Evolutionary conservation across 1,284 basidiomycete genomes (phyloP), one percentile per base, ranked within the genome.

Genomic region (Cryptococcus sp.): DNA sequence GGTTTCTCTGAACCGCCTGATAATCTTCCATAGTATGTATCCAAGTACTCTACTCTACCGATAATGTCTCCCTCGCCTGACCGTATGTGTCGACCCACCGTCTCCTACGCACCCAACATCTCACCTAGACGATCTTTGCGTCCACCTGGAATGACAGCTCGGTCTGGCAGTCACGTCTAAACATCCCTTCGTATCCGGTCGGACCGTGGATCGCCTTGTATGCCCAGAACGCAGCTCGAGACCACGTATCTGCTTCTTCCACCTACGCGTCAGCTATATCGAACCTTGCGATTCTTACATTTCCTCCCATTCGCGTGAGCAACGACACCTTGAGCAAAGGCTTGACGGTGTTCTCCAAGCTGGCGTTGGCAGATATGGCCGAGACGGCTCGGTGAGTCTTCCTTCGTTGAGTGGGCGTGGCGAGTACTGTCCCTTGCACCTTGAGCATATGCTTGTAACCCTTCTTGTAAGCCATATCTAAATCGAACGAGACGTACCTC

Each of bases 91-190:
- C n/a, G n/a, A n/a, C n/a, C n/a, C n/a, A n/a, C n/a, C n/a, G n/a
- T n/a, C n/a, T n/a, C n/a, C n/a, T n/a, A n/a, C n/a, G n/a, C n/a
- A n/a, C n/a, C n/a, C n/a, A n/a, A n/a, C n/a, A n/a, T n/a, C n/a
- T n/a, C n/a, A n/a, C n/a, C n/a, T n/a, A n/a, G n/a, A n/a, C n/a
- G n/a, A n/a, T n/a, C n/a, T n/a, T 31, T 14, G 28, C 28, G 14
- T 31, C 3, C 63, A 60, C 32, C 56, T 59, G 23, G 63, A 59
- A 22, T 14, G 5, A 7, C 5, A 41, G 39, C 23, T 41, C 39
- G 23, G 25, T 7, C 5, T 11, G 16, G 23, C 4, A 41, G 9
- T 24, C 19, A 6, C 7, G 4, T 4, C 39, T 21, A n/a, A 41
- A 41, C 23, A 41, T 4, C 14, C 4, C 16, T 6, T 41, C 39